Base-by-base conservation (phyloP, 148 eudicot species). In the Amaranthus palmeri region DNA sequence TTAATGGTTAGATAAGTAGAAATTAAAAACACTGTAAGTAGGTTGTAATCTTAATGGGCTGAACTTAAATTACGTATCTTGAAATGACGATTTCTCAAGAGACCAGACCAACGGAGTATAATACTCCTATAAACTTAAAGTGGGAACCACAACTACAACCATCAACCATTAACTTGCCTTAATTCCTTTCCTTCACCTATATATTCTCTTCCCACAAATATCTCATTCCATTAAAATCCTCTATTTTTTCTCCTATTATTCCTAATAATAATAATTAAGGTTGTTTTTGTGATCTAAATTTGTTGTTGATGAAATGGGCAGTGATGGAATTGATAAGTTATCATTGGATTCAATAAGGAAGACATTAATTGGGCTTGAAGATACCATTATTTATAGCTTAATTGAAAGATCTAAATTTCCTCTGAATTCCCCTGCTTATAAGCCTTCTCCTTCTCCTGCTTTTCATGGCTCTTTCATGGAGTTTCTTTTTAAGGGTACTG, bases 341-440 rank as follows among this genome's bases (percentile, higher is more conserved):
- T 79, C 82, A 7, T 80, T 89, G 49, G 88, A 87, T 10, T 73
- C 84, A 9, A 75, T 89, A 10, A 79, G 95, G 68, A 56, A 81
- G 67, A 72, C 83, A 56, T 67, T 93, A 54, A 80, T 93, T 55
- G 76, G 86, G 45, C 87, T 84, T 77, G 98, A 93, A 80, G 98
- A 91, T 58, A 87, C 88, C 55, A 93, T 93, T 55, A 74, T 93
- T 18, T 91, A 82, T 77, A 72, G 75, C 65, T 86, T 93, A 40
- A 88, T 93, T 10, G 86, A 83, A 77, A 81, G 98, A 71, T 80
- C 93, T 0, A 83, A 85, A 14, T 85, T 79, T 71, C 92, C 96
- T 7, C 64, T 81, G 5, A 89, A 88, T 74, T 80, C 85, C 10
- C 85, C 14, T 81, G 91, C 86, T 60, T 74, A 55, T 62, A 40